Base-by-base conservation (phyloP, 2,329 filamentous ascomycete species). In the Pezicula rhizophila region DNA sequence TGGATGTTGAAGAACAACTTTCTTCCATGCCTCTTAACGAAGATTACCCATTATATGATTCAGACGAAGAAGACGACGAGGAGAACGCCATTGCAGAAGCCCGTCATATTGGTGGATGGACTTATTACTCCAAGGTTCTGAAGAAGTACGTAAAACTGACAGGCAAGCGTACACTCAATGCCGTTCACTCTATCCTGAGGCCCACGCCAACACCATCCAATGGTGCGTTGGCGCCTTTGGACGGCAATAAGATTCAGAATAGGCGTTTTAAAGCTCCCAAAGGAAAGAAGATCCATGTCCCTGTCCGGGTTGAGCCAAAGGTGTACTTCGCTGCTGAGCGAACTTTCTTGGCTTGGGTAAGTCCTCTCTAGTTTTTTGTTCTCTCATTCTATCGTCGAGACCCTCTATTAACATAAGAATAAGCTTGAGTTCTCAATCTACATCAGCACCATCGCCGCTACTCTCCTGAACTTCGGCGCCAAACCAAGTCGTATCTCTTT, bases 251-350 rank as follows among this genome's bases (percentile, higher is more conserved):
- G 69, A 75, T 84, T 23, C 74, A 77, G 54, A 73, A 67, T 26
- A 79, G 75, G 66, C 75, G 70, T 58, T 81, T 90, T 71, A 84
- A 82, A 64, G 87, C 87, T 8, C 87, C 87, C 11, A 84, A 81
- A 66, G 87, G 87, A 47, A 92, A 91, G 80, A 88, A 88, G 67
- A 97, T 99, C 51, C 92, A 97, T 62, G 93, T 99, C 20, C 92
- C 92, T 12, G 85, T 97, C 48, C 84, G 93, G 43, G 91, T 99
- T 31, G 93, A 99, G 68, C 93, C 93, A 31, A 99, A 99, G 71
- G 93, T 99, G 45, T 96, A 90, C 68, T 96, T 99, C 65, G 93
- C 93, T 18, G 91, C 90, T 1, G 93, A 99, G 69, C 82, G 93
- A 56, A 99, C 93, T 1, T 99, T 96, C 70, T 78, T 99, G 49